Conservation (phyloP, 176 grass and related monocot species). For the Oryza officinalis region DNA sequence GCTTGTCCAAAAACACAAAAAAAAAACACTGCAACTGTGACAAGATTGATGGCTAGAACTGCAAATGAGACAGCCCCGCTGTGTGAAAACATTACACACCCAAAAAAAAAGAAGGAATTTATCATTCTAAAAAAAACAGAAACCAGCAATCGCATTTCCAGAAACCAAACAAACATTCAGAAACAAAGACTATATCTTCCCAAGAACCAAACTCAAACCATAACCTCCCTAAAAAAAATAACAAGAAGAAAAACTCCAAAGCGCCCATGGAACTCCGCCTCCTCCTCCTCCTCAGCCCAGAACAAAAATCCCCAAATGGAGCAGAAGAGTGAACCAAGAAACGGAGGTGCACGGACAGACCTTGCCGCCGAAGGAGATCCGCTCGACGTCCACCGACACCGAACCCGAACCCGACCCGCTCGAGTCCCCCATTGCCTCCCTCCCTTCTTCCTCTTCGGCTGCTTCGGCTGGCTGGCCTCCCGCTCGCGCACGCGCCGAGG, state of each 20-base stretch:
- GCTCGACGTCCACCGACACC: conserved; percentile 73
- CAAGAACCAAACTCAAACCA: neutral
- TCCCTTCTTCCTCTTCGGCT: neutral
- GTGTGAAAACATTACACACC: no score
- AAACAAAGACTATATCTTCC: neutral
- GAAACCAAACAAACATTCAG: neutral
- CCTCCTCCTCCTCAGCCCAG: neutral
- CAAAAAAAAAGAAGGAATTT: neutral
- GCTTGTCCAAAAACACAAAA: no score
- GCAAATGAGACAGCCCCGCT: no score
- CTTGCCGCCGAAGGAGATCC: conserved; percentile 82
- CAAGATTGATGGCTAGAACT: no score
- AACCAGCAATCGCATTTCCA: neutral
- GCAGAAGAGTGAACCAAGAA: neutral
- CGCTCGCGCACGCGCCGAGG: neutral
- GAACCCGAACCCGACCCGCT: conserved; percentile 50
- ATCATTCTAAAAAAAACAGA: neutral
- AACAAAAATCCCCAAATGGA: neutral
- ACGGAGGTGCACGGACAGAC: conserved; percentile 5
- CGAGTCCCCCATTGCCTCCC: conserved; percentile 61
- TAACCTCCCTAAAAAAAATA: no score
- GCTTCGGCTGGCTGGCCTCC: neutral
- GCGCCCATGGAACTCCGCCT: no score
- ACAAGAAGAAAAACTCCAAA: no score
- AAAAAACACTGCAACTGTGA: no score